Evolutionary conservation across 164 flowering plant genomes (phyloP).

Genomic region (Liriodendron chinense): DNA sequence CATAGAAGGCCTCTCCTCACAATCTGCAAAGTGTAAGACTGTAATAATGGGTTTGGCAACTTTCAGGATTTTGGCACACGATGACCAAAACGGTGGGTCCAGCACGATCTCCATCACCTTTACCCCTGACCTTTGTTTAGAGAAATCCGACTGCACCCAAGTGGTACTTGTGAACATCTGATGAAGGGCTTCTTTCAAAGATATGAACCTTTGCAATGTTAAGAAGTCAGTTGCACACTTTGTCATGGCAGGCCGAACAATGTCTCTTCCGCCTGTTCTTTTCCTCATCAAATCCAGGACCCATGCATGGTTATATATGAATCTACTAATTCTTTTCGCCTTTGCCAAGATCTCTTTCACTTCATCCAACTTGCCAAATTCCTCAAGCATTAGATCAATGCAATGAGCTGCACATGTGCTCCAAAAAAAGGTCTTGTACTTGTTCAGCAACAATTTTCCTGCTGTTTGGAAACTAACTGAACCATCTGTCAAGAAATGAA

Average conservation of each 20-base stretch:
- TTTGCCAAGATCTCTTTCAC: conserved; percentile 27
- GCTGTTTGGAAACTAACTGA: conserved; percentile 29
- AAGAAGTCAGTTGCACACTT: conserved; percentile 35
- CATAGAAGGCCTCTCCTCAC: conserved; percentile 41
- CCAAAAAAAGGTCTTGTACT: conserved; percentile 36
- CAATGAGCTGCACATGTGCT: conserved; percentile 48
- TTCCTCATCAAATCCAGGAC: conserved; percentile 38
- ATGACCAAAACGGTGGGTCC: conserved; percentile 37
- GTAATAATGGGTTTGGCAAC: conserved; percentile 35
- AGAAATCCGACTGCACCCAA: conserved; percentile 35
- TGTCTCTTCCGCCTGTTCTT: conserved; percentile 36
- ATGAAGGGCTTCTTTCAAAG: conserved; percentile 29
- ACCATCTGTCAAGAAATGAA: conserved; percentile 45
- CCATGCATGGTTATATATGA: conserved; percentile 35
- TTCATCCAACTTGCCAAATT: conserved; percentile 27
- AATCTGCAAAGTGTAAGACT: conserved; percentile 29
- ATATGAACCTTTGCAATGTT: conserved; percentile 30
- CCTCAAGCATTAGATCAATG: conserved; percentile 45
- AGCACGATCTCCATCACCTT: conserved; percentile 29
- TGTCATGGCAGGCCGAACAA: conserved; percentile 36
- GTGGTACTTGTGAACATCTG: conserved; percentile 34
- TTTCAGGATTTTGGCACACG: conserved; percentile 19
- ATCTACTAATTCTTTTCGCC: conserved; percentile 31
- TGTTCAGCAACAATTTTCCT: conserved; percentile 30
- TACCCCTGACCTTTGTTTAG: conserved; percentile 30